A percentile compares a stretch with the other conserved stretches of the same genome.
Conservation (phyloP, 1,139 yeast species). For the Zygoascus meyerae region DNA sequence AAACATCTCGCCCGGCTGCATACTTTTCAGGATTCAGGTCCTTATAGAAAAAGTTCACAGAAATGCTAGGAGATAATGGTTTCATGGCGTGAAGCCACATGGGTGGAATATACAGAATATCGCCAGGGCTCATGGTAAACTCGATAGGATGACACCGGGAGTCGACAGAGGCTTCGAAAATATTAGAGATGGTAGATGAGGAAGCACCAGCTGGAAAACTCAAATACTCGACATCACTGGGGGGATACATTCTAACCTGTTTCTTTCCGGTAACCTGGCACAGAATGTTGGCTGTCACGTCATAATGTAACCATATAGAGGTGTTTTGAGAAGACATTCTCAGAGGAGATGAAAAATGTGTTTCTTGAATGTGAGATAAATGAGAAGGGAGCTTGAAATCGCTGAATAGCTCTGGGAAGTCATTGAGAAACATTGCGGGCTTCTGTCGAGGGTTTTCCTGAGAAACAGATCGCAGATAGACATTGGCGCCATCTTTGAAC, state of each 20-base stretch:
- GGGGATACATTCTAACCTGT: constrained; percentile 33
- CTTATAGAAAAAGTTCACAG: constrained; percentile 35
- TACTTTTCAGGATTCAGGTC: constrained; percentile 27
- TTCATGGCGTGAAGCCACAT: constrained; percentile 38
- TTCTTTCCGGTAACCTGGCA: constrained; percentile 35
- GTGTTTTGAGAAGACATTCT: constrained; percentile 33
- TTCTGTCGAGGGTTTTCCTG: constrained; percentile 28
- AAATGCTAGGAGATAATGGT: constrained; percentile 31
- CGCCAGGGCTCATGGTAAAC: constrained; percentile 35
- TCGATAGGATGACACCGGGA: constrained; percentile 28
- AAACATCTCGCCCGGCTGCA: constrained; percentile 33
- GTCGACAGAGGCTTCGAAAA: constrained; percentile 26
- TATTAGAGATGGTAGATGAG: constrained; percentile 31
- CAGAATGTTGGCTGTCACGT: constrained; percentile 36
- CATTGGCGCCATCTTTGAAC: constrained; percentile 15
- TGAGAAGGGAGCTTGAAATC: constrained; percentile 32
- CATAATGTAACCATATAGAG: constrained; percentile 37
- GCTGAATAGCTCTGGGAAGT: constrained; percentile 29
- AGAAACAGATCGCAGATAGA: constrained; percentile 32
- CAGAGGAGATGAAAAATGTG: constrained; percentile 35
- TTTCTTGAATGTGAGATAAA: constrained; percentile 16
- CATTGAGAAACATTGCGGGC: constrained; percentile 29
- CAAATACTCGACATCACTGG: constrained; percentile 29
- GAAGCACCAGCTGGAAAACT: constrained; percentile 33
- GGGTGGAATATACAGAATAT: constrained; percentile 34